A percentile compares a stretch with the other conserved stretches of the same genome.
These are phyloP conservation scores for Metarhizium humberi DNA, from an alignment of 2,329 filamentous ascomycete species.

Conservation along the genomic window DNA sequence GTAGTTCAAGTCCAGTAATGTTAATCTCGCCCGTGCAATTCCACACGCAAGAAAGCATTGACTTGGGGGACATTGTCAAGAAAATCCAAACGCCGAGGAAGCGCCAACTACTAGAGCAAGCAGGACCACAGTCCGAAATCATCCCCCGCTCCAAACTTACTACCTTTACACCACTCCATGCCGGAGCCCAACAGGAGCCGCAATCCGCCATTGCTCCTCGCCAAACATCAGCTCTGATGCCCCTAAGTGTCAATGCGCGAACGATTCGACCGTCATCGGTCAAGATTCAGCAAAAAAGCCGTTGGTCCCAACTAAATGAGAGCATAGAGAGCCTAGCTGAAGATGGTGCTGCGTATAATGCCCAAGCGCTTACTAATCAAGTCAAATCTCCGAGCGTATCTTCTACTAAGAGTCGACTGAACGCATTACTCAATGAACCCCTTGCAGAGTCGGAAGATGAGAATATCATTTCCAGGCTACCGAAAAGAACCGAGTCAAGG, in stretches of 20 bases:
- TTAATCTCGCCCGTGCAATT: conserved; percentile 14
- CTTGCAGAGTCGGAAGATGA: background rate
- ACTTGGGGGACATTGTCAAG: conserved; percentile 34
- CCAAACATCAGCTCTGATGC: conserved; percentile 24
- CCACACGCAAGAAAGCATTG: conserved; percentile 46
- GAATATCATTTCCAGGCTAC: background rate
- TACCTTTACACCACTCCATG: conserved; percentile 1
- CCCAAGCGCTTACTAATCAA: background rate
- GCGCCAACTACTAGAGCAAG: conserved; percentile 16
- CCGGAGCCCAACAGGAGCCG: background rate
- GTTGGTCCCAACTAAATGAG: background rate
- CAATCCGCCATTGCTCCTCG: conserved; percentile 3
- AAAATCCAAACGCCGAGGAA: conserved; percentile 27
- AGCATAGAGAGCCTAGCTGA: conserved; percentile 29
- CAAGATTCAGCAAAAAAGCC: conserved; percentile 9
- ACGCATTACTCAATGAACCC: conserved; percentile 22
- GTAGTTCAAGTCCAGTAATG: conserved; percentile 20
- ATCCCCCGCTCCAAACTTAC: background rate
- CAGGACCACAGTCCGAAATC: conserved; percentile 5
- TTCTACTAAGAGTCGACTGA: conserved; percentile 19
- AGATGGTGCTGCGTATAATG: conserved; percentile 28
- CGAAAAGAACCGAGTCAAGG: background rate
- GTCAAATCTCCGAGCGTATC: conserved; percentile 3
- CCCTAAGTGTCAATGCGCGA: conserved; percentile 26
- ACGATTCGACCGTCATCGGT: conserved; percentile 12